Percentiles rank a stretch among this genome's conserved stretches.
Evolutionary conservation across 2,329 filamentous ascomycete species (phyloP).

Genomic region (Talaromyces sp.): DNA sequence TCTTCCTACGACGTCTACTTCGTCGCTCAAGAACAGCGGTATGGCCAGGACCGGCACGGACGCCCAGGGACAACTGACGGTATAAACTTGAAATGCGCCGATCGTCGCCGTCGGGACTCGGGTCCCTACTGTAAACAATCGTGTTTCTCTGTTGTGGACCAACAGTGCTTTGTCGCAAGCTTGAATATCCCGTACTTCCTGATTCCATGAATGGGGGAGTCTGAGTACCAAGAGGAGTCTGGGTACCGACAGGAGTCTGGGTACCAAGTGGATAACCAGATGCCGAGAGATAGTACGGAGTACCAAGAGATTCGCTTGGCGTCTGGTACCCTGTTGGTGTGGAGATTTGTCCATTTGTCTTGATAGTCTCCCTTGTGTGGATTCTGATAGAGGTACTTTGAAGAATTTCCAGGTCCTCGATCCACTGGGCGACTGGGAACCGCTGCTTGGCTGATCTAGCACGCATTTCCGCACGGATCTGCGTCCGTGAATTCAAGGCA

Average conservation of each 20-base stretch:
- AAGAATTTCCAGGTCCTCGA: slow-evolving; percentile 59
- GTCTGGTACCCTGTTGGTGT: slow-evolving; percentile 41
- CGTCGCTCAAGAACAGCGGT: slow-evolving; percentile 14
- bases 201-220: slow-evolving; percentile 32
- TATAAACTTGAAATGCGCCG: slow-evolving; percentile 30
- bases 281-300: slow-evolving; percentile 23
- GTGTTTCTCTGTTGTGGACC: slow-evolving; percentile 37
- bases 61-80: slow-evolving; percentile 36
- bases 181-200: slow-evolving; percentile 26
- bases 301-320: slow-evolving; percentile 35
- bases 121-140: slow-evolving; percentile 36
- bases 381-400: slow-evolving; percentile 57
- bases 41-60: slow-evolving; percentile 38
- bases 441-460: slow-evolving; percentile 60
- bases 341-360: slow-evolving; percentile 28
- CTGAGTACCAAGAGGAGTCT: slow-evolving; percentile 27
- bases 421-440: slow-evolving; percentile 64
- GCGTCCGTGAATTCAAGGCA: slow-evolving; percentile 53
- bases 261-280: slow-evolving; percentile 26
- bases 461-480: slow-evolving; percentile 58
- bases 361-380: slow-evolving; percentile 42
- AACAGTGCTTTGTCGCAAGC: slow-evolving; percentile 27
- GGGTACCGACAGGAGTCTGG: slow-evolving; percentile 33
- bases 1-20: slow-evolving; percentile 11
- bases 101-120: slow-evolving; percentile 28